Percentiles rank a stretch among this genome's conserved stretches.
These are phyloP conservation scores for Onygenales sp. DNA, from an alignment of 2,329 filamentous ascomycete species.

Conservation along the genomic window DNA sequence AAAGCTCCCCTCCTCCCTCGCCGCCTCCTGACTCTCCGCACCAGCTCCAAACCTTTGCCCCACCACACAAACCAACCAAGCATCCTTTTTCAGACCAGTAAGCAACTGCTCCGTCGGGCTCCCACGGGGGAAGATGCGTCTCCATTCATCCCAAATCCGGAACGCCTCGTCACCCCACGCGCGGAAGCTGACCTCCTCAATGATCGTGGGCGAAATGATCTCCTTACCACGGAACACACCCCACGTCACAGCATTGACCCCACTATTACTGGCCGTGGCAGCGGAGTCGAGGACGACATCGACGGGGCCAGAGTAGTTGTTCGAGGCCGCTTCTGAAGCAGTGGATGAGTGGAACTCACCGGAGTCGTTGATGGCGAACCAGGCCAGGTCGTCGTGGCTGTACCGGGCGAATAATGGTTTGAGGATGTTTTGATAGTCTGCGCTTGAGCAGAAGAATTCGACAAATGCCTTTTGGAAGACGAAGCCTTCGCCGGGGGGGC, in stretches of 20 bases:
- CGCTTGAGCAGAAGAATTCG: constrained; percentile 76
- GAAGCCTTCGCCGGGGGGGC: constrained; percentile 72
- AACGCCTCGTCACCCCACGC: constrained; percentile 96
- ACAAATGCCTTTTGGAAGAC: constrained; percentile 98
- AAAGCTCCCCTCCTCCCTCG: constrained; percentile 29
- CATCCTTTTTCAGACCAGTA: constrained; percentile 55
- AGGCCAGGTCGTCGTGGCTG: constrained; percentile 63
- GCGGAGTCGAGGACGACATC: constrained; percentile 38
- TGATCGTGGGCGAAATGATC: constrained; percentile 92
- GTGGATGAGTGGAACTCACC: constrained; percentile 66
- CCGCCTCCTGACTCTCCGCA: constrained; percentile 28
- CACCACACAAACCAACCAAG: constrained; percentile 73
- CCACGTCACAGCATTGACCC: constrained; percentile 94
- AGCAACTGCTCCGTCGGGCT: constrained; percentile 64
- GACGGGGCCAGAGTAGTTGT: constrained; percentile 3
- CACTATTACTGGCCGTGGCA: constrained; percentile 32
- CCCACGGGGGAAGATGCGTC: constrained; percentile 69
- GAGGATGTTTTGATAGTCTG: constrained; percentile 59
- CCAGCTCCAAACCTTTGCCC: constrained; percentile 38
- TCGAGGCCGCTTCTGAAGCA: constrained; percentile 19
- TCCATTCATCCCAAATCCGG: constrained; percentile 92
- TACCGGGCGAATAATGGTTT: constrained; percentile 51
- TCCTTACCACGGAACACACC: constrained; percentile 92
- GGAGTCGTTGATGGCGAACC: constrained; percentile 71
- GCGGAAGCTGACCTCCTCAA: constrained; percentile 86